A percentile compares a stretch with the other conserved stretches of the same genome.
phyloP scores from a whole-genome alignment of 148 eudicot genomes.

The Chenopodium berlandieri region DNA sequence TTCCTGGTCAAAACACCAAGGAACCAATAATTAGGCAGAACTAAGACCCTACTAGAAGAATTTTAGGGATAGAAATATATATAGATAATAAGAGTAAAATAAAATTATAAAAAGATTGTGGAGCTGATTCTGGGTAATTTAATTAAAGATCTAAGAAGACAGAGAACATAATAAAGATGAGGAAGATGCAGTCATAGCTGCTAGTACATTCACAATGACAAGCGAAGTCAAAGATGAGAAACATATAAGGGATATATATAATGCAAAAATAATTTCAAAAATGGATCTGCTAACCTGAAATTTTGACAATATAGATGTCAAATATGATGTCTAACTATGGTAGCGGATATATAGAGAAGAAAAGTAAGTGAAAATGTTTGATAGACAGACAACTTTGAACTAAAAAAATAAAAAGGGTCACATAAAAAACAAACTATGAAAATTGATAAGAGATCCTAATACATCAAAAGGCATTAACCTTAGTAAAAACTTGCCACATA shows the following conservation, averaged over 20 bases:
- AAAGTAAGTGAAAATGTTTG: background rate
- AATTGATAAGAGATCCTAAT: too few relatives aligned
- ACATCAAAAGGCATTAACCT: too few relatives aligned
- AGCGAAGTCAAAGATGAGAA: background rate
- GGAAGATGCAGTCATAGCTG: background rate
- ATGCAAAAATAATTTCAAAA: too few relatives aligned
- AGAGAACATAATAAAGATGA: background rate
- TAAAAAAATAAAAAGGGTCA: too few relatives aligned
- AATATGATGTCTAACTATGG: too few relatives aligned
- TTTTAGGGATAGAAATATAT: background rate
- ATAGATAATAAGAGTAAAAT: background rate
- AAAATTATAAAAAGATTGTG: background rate
- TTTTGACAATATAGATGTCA: background rate
- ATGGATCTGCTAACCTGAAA: background rate
- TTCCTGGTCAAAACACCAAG: background rate
- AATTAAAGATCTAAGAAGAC: background rate
- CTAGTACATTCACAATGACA: background rate
- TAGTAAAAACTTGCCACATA: too few relatives aligned
- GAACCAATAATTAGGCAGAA: background rate
- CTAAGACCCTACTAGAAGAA: background rate
- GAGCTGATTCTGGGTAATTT: background rate
- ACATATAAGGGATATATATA: background rate
- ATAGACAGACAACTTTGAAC: background rate
- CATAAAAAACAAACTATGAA: too few relatives aligned
- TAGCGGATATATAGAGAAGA: background rate